phyloP scores from a whole-genome alignment of 768 basidiomycete genomes.

The Strobilomyces dryophilus region DNA sequence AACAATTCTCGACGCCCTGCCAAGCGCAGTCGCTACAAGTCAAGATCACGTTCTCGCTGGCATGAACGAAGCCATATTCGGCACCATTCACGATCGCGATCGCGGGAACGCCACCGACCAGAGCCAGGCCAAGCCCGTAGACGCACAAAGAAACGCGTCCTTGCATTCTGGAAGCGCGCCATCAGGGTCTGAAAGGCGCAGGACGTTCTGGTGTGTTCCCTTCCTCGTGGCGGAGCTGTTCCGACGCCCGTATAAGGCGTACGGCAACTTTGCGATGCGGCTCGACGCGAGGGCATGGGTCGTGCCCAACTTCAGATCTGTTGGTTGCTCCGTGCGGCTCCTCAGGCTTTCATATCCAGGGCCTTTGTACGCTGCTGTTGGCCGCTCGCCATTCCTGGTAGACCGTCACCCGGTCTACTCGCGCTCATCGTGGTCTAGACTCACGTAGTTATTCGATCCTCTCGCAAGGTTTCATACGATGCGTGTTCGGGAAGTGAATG shows the following conservation, averaged over 20 bases:
- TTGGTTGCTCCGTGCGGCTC: too few relatives aligned
- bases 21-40: constrained; percentile 17
- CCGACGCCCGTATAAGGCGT: constrained; percentile 38
- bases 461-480: too few relatives aligned
- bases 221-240: too few relatives aligned
- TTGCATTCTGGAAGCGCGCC: constrained; percentile 57
- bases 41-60: constrained; percentile 22
- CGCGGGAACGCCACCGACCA: constrained; percentile 42
- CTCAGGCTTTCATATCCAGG: too few relatives aligned
- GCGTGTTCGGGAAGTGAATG: too few relatives aligned
- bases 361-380: too few relatives aligned
- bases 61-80: constrained; percentile 9
- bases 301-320: constrained; percentile 52
- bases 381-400: too few relatives aligned
- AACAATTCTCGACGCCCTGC: constrained; percentile 8
- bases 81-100: constrained; percentile 22
- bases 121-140: background rate
- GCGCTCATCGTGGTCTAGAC: too few relatives aligned
- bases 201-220: constrained; percentile 45
- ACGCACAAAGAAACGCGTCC: constrained; percentile 27
- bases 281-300: constrained; percentile 37
- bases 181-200: constrained; percentile 50
- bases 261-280: constrained; percentile 56
- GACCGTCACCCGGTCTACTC: too few relatives aligned
- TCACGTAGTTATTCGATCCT: too few relatives aligned